phyloP scores from a whole-genome alignment of 345 rosid genomes.

The Populus nigra region DNA sequence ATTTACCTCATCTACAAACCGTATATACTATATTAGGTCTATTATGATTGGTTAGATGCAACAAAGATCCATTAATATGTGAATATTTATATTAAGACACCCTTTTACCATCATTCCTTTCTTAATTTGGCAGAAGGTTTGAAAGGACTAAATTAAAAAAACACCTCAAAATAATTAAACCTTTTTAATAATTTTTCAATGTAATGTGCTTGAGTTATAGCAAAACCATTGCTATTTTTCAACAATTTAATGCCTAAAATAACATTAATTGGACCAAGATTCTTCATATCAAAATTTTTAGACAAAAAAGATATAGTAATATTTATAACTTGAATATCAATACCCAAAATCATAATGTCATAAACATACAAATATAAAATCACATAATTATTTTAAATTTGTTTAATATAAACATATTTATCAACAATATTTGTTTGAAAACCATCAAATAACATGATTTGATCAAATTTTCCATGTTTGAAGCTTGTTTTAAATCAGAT shows the following conservation, averaged over 20 bases:
- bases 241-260: not conserved
- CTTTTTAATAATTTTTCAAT: not conserved
- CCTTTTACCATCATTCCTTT: not conserved
- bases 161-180: not conserved
- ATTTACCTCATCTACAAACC: not conserved
- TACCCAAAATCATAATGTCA: not conserved
- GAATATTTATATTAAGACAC: not conserved
- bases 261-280: not conserved
- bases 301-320: not conserved
- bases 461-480: conserved; percentile 11
- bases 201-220: not conserved
- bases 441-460: not conserved
- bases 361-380: conserved; percentile 8
- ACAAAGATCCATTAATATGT: not conserved
- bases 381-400: not conserved
- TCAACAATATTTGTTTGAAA: not conserved
- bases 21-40: not conserved
- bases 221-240: not conserved
- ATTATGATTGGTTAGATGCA: too few species aligned
- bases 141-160: not conserved
- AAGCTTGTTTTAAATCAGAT: not conserved
- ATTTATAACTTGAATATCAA: not conserved
- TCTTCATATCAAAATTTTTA: conserved; percentile 4
- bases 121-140: not conserved
- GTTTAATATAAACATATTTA: not conserved